A percentile compares a stretch with the other conserved stretches of the same genome.
Conservation (phyloP, 306 rosid genomes). For the Rubus parviflorus region DNA sequence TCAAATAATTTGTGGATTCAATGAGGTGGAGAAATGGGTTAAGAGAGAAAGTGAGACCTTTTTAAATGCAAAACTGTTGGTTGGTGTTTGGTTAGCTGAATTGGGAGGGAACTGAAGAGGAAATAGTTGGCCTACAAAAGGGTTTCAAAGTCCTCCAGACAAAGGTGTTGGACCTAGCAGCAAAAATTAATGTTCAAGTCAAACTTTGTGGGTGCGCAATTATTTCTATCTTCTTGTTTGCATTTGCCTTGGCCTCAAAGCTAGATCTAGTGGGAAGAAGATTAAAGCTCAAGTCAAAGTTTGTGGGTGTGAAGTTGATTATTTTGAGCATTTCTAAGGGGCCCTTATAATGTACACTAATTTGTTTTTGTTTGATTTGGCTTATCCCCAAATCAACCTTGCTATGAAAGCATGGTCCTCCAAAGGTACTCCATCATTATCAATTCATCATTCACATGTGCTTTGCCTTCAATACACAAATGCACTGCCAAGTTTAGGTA, state of each 20-base stretch:
- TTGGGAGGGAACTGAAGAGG: slow-evolving; percentile 18
- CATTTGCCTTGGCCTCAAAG: neutral
- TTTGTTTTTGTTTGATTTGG: slow-evolving; percentile 2
- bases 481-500: neutral
- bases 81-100: slow-evolving; percentile 41
- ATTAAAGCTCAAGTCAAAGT: slow-evolving; percentile 12
- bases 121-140: slow-evolving; percentile 35
- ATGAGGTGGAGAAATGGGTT: neutral
- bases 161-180: slow-evolving; percentile 3
- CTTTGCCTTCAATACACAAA: neutral
- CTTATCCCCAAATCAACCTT: neutral
- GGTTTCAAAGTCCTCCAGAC: slow-evolving; percentile 2
- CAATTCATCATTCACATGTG: slow-evolving; percentile 1
- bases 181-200: slow-evolving; percentile 18
- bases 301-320: slow-evolving; percentile 18
- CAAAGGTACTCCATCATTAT: neutral
- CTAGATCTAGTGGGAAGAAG: neutral
- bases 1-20: neutral
- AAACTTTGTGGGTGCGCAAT: slow-evolving; percentile 15
- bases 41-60: slow-evolving; percentile 12
- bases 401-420: neutral
- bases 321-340: slow-evolving; percentile 3
- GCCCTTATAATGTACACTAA: neutral
- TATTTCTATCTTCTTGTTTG: neutral
- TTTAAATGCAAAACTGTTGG: slow-evolving; percentile 28